These are phyloP conservation scores for Hyparrhenia diplandra DNA, from an alignment of 176 grass and related monocot species.

Conservation along the genomic window DNA sequence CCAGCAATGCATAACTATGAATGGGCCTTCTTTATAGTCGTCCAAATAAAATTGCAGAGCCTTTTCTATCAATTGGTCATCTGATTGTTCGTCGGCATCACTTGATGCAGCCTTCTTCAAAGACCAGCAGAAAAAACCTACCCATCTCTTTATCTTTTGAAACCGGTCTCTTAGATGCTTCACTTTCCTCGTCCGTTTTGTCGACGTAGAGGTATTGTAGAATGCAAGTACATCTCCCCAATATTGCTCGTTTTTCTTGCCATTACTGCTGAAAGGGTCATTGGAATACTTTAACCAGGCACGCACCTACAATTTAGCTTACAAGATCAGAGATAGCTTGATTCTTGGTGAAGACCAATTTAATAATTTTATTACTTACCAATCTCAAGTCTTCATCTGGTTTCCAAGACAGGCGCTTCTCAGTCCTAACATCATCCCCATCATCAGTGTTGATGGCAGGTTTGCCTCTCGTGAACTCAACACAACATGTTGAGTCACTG, in stretches of 20 bases:
- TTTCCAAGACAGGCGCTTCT: slow-evolving; percentile 1
- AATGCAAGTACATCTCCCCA: slow-evolving; percentile 9
- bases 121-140: slow-evolving; percentile 12
- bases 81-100: background rate
- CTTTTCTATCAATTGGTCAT: slow-evolving; percentile 17
- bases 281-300: background rate
- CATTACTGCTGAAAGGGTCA: background rate
- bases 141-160: slow-evolving; percentile 22
- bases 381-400: slow-evolving; percentile 24
- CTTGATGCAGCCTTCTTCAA: slow-evolving; percentile 21
- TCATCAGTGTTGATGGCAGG: background rate
- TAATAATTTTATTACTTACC: slow-evolving; percentile 11
- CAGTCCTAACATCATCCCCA: slow-evolving; percentile 25
- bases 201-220: slow-evolving; percentile 1
- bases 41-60: slow-evolving; percentile 19
- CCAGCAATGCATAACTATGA: slow-evolving; percentile 5
- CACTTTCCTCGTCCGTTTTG: background rate
- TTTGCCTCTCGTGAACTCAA: background rate
- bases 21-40: slow-evolving; percentile 26
- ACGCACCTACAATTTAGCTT: background rate
- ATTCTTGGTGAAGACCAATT: background rate
- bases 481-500: background rate
- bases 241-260: slow-evolving; percentile 11
- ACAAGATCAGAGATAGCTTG: background rate
- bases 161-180: slow-evolving; percentile 28